A percentile compares a stretch with the other conserved stretches of the same genome.
These are phyloP conservation scores for Fusarium sulawesiense DNA, from an alignment of 2,329 filamentous ascomycete genomes.

Conservation along the genomic window DNA sequence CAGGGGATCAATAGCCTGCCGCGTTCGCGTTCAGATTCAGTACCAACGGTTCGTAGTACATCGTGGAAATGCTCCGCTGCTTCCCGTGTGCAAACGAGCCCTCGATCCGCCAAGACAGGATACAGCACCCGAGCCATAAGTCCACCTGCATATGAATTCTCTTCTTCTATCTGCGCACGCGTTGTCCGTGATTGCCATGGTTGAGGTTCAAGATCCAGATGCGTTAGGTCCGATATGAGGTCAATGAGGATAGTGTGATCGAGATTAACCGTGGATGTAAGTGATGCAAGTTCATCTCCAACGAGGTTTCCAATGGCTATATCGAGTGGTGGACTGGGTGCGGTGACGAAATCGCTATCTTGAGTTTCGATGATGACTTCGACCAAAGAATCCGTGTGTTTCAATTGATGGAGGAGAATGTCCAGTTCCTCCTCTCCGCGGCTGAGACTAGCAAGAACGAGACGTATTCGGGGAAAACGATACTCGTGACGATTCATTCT, in stretches of 20 bases:
- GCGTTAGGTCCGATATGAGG: conserved; percentile 56
- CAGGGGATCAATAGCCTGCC: conserved; percentile 51
- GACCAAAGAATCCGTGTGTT: conserved; percentile 48
- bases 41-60: conserved; percentile 53
- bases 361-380: conserved; percentile 50
- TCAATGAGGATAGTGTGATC: conserved; percentile 57
- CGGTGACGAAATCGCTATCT: conserved; percentile 43
- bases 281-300: conserved; percentile 47
- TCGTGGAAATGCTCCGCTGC: conserved; percentile 55
- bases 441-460: conserved; percentile 51
- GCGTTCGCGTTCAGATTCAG: conserved; percentile 51
- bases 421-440: conserved; percentile 46
- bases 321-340: conserved; percentile 41
- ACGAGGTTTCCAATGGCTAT: conserved; percentile 49
- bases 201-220: conserved; percentile 49
- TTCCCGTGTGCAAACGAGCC: conserved; percentile 53
- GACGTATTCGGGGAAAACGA: conserved; percentile 50
- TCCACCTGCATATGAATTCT: conserved; percentile 46
- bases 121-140: conserved; percentile 53
- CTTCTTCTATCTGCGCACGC: conserved; percentile 51
- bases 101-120: conserved; percentile 49
- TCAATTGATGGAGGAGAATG: conserved; percentile 49
- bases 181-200: conserved; percentile 51
- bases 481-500: conserved; percentile 53
- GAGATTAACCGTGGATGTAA: conserved; percentile 54